Conservation (phyloP, 139 green algal species). For the Haematococcus sp. region DNA sequence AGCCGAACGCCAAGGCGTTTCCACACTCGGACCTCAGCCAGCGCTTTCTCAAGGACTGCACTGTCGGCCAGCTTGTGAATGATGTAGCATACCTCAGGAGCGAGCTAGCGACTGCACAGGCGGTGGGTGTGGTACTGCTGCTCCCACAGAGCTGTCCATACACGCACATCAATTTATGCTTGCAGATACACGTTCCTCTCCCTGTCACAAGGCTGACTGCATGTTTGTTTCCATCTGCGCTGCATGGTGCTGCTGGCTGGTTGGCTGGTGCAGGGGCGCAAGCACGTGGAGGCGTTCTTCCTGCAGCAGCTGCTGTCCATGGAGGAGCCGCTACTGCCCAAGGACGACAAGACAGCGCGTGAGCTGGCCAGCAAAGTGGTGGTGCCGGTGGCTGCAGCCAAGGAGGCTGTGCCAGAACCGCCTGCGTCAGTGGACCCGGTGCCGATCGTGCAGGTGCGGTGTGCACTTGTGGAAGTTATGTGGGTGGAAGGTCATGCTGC, state of each 20-base stretch:
- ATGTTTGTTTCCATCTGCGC: too few relatives aligned
- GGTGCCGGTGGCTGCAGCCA: not conserved
- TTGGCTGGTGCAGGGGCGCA: constrained; percentile 3
- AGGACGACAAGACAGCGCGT: constrained; percentile 7
- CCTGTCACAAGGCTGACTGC: too few relatives aligned
- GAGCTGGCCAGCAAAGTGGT: constrained; percentile 1
- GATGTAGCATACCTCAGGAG: constrained; percentile 10
- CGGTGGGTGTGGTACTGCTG: too few relatives aligned
- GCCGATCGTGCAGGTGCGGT: constrained; percentile 1
- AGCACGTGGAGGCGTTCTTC: constrained; percentile 14
- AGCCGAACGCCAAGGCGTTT: not conserved
- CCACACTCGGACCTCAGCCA: not conserved
- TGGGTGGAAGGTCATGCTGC: too few relatives aligned
- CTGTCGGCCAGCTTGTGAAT: not conserved
- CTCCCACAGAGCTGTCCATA: too few relatives aligned
- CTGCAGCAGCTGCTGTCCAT: constrained; percentile 10
- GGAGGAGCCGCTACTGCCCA: constrained; percentile 15
- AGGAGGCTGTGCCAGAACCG: not conserved
- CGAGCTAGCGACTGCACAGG: not conserved
- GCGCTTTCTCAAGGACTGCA: constrained; percentile 1
- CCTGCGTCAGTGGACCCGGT: not conserved
- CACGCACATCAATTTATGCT: too few relatives aligned
- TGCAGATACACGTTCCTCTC: too few relatives aligned
- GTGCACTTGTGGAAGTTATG: too few relatives aligned
- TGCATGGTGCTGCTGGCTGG: too few relatives aligned